Evolutionary conservation across 371 early-diverging fungal species (phyloP), one percentile per base, ranked within the genome.

Genomic region (Rhizopus sp.): DNA sequence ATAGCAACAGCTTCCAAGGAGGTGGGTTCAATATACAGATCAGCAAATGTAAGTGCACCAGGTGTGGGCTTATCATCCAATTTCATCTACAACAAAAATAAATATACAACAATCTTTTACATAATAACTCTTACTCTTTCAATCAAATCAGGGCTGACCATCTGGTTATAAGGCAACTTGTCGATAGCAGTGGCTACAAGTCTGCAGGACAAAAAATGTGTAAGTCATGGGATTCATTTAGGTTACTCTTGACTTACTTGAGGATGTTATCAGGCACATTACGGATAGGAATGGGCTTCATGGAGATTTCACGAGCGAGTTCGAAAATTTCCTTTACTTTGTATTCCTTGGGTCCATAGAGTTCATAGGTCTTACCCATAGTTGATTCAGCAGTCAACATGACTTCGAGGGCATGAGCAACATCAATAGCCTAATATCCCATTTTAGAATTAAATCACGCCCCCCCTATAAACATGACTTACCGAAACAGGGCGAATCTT

Each of bases 331-430:
- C 76, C 61, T 72, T 69, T 63, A 88, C 86, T 34, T 84, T 77
- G 80, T 90, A 93, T 62, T 86, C 90, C 60, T 84, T 80, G 64
- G 91, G 86, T 55, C 96, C 95, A 65, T 85, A 93, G 39, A 98
- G 85, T 76, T 98, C 98, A 55, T 89, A 93, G 23, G 87, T 88
- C 80, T 93, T 87, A 50, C 95, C 96, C 31, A 82, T 80, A 7
- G 90, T 86, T 31, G 78, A 77, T 53, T 87, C 86, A 62, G 88
- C 88, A 42, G 83, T 78, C 60, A 86, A 70, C 76, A 94, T 86
- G 53, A 80, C 62, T 57, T 87, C 85, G 60, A 98, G 82, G 33
- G 88, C 96, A 47, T 80, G 73, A 51, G 95, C 96, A 49, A 98
- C 93, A 72, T 98, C 98, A 41, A 89, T 80, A 13, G 88, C 92